Evolutionary conservation across 1,284 basidiomycete genomes (phyloP), one percentile per base, ranked within the genome.

Genomic region (Wolfiporia cocos): DNA sequence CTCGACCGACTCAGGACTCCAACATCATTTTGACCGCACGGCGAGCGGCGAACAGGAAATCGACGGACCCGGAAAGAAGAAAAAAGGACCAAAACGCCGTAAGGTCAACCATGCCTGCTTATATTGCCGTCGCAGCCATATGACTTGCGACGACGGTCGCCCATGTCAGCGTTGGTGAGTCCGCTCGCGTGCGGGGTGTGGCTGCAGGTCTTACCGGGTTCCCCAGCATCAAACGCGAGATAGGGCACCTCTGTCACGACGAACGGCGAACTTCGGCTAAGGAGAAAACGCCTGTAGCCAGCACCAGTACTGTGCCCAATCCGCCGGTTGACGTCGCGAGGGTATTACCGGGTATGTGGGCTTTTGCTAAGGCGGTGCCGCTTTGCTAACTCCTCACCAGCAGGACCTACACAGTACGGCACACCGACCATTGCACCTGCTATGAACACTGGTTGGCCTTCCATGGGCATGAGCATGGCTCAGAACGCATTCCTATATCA

Each of bases 81-180:
- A 60, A 49, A 62, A 62, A 41, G 51, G 49, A 31, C 62, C 68
- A 37, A 87, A 86, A 64, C 68, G 86, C 52, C 68, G 86, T 43
- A 91, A 90, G 61, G 86, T 89, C 45, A 92, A 91, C 64, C 86
- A 89, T 66, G 92, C 92, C 1, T 96, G 93, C 62, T 73, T 97
- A 38, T 97, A 95, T 66, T 96, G 92, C 65, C 74, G 92, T 52
- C 70, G 92, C 46, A 92, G 89, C 74, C 86, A 92, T 76, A 90
- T 93, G 90, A 92, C 89, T 7, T 93, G 91, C 66, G 89, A 93
- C 59, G 89, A 92, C 52, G 84, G 84, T 17, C 70, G 91, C 35
- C 92, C 91, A 4, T 93, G 91, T 63, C 86, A 92, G 55, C 78
- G 91, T 53, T 93, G 91, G 91, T 92, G 59, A 64, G 86, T 71